Percentiles rank a stretch among this genome's conserved stretches.
Evolutionary conservation across 805 yeast genomes (phyloP).

Genomic region (Saturnispora ahearnii): DNA sequence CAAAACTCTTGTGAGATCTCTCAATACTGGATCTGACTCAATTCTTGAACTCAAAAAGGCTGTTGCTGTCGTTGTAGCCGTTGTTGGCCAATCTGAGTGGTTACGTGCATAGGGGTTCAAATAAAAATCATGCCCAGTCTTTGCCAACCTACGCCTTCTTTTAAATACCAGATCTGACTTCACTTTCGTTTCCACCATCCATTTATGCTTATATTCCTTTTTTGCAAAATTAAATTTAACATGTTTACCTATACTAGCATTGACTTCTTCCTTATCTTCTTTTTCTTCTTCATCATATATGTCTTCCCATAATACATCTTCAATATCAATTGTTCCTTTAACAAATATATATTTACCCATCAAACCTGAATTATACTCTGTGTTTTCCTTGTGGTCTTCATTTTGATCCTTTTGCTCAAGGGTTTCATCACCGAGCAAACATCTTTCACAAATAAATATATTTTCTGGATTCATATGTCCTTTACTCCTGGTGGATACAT

Average conservation of each 20-base stretch:
- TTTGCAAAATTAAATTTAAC: constrained; percentile 5
- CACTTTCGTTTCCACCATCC: constrained; percentile 9
- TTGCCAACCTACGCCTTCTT: constrained; percentile 20
- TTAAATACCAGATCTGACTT: constrained; percentile 25
- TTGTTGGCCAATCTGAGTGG: neutral
- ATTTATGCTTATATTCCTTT: neutral
- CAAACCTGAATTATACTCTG: constrained; percentile 22
- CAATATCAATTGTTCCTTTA: constrained; percentile 24
- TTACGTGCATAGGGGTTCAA: neutral
- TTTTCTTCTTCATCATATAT: constrained; percentile 1
- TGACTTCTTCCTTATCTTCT: constrained; percentile 9
- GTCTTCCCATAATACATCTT: constrained; percentile 18
- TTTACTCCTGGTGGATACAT: constrained; percentile 13
- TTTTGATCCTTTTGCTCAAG: neutral
- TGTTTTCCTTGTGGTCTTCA: neutral
- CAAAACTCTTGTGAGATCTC: neutral
- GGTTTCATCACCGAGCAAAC: constrained; percentile 10
- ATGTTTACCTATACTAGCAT: neutral
- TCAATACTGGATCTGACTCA: neutral
- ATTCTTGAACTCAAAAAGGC: neutral
- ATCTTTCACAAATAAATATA: constrained; percentile 23
- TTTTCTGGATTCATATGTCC: constrained; percentile 27
- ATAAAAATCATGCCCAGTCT: neutral
- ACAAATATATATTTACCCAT: constrained; percentile 24
- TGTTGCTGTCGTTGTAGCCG: neutral